Base-by-base conservation (phyloP, 352 stramenopile genomes). In the Phytophthora agathidicida region DNA sequence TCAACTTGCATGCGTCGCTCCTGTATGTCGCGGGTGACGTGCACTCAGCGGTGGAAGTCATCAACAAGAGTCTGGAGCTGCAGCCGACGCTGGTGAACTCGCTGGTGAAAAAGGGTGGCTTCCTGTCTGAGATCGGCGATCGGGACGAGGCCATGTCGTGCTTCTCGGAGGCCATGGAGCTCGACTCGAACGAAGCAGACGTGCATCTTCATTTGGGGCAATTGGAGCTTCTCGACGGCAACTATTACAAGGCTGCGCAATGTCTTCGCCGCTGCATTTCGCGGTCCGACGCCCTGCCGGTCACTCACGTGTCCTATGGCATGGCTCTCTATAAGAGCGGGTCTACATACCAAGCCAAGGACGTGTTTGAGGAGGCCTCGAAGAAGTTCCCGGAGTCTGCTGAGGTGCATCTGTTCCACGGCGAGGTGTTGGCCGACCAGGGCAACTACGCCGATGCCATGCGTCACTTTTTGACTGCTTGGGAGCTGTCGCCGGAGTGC, bases 261-360 rank as follows among this genome's bases (percentile, higher is more conserved):
- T 85, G 69, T 61, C 71, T 95, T 17, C 84, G 83, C 37, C 73
- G 78, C 28, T 75, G 78, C 20, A 92, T 95, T 57, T 85, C 84
- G 13, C 80, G 83, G 27, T 93, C 80, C n/a, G 82, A 94, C 14
- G 64, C 70, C 22, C 63, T 95, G 22, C 76, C 82, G 0, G 81
- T 93, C 13, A 91, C 76, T 0, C 78, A 93, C 38, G 75, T 95
- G 9, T 88, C 83, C 16, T 95, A 93, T 63, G 86, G 80, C 35
- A 95, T 93, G 84, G 86, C 86, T 44, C 73, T 95, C 11, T 95
- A 93, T 69, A 93, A 93, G 53, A 90, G 82, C 32, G 84, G 86
- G 3, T 95, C 84, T 0, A 73, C 82, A 16, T 93, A 87, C 55
- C 86, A 95, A 62, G 82, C 83, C 9, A 84, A 89, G 50, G 86